Percentiles rank a stretch among this genome's conserved stretches.
Evolutionary conservation across 2,329 filamentous ascomycete species (phyloP).

Genomic region (Xylariomycetidae sp.): DNA sequence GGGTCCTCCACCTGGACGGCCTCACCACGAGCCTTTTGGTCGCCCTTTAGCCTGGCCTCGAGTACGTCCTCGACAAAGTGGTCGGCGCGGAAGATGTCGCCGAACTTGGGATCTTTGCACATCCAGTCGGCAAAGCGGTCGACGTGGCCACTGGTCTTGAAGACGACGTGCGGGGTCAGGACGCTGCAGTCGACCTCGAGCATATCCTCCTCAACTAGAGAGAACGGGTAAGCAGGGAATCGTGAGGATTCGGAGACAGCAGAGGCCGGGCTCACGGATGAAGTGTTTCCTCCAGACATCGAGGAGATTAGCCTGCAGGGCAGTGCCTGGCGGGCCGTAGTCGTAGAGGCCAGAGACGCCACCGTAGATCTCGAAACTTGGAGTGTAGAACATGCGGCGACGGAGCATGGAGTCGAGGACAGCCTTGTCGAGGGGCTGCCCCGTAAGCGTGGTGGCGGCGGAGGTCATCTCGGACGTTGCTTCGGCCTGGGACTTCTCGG

Average conservation of each 20-base stretch:
- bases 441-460: constrained; percentile 70
- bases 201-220: constrained; percentile 97
- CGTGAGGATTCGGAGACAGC: too few species aligned
- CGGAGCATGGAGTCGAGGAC: constrained; percentile 80
- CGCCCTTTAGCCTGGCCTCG: constrained; percentile 77
- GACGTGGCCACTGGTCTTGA: constrained; percentile 95
- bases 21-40: constrained; percentile 86
- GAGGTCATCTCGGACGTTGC: too few species aligned
- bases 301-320: constrained; percentile 80
- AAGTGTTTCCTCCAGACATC: constrained; percentile 92
- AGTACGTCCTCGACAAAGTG: constrained; percentile 95
- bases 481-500: too few species aligned
- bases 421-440: constrained; percentile 79
- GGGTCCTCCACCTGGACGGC: constrained; percentile 73
- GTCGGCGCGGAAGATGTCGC: constrained; percentile 92
- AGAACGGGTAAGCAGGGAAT: too few species aligned
- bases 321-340: constrained; percentile 84
- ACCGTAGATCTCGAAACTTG: constrained; percentile 92
- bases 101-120: constrained; percentile 97
- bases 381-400: constrained; percentile 89
- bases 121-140: constrained; percentile 99
- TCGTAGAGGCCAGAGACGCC: constrained; percentile 87
- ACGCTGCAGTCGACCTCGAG: constrained; percentile 92
- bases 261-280: constrained; percentile 57
- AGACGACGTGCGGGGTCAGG: constrained; percentile 84